phyloP scores from a whole-genome alignment of 163 green algal species.

The Prototheca cutis region DNA sequence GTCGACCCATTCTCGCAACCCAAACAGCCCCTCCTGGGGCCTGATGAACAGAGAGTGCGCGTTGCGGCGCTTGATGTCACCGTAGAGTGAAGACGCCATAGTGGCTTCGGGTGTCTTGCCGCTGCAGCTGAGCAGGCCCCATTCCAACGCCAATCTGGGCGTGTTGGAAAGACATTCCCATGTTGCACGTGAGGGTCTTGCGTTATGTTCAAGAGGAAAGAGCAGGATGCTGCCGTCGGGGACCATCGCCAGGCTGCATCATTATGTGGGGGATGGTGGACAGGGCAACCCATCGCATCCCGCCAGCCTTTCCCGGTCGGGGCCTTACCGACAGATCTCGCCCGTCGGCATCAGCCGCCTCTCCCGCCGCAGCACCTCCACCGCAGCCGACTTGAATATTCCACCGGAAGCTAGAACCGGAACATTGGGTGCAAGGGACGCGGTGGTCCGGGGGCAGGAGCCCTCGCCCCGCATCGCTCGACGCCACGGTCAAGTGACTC shows the following conservation, averaged over 20 bases:
- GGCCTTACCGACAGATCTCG: conserved; percentile 43
- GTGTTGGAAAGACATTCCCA: background rate
- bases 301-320: too few relatives aligned
- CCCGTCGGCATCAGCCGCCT: conserved; percentile 47
- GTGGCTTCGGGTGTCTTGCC: conserved; percentile 77
- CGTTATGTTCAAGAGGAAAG: background rate
- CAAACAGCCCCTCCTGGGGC: conserved; percentile 44
- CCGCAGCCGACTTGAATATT: conserved; percentile 55
- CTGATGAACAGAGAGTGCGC: conserved; percentile 55
- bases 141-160: conserved; percentile 37
- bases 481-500: background rate
- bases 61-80: conserved; percentile 69
- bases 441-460: background rate
- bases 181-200: background rate
- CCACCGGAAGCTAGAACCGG: conserved; percentile 19
- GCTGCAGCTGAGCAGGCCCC: conserved; percentile 53
- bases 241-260: too few relatives aligned
- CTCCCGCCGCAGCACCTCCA: conserved; percentile 37
- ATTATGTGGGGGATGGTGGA: too few relatives aligned
- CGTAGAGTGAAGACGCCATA: conserved; percentile 74
- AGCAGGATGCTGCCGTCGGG: too few relatives aligned
- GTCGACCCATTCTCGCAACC: conserved; percentile 37
- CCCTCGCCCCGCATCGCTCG: background rate
- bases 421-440: background rate
- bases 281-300: too few relatives aligned